Evolutionary conservation across 2,329 filamentous ascomycete species (phyloP).

Genomic region (Teratosphaeriaceae sp.): DNA sequence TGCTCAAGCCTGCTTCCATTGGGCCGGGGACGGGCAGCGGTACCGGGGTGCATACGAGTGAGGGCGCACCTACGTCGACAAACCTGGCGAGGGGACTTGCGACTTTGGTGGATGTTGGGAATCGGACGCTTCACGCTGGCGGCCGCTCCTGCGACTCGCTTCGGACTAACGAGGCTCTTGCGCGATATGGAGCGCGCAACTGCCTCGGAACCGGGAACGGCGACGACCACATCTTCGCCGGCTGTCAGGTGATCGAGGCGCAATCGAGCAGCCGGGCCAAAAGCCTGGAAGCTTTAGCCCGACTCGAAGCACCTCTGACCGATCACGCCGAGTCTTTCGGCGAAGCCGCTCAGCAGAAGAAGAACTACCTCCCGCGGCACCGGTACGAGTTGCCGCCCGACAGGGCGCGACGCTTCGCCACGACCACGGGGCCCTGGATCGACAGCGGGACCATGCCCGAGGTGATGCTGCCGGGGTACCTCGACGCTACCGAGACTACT

Average conservation of each 20-base stretch:
- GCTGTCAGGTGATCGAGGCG: not conserved
- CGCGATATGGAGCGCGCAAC: too few relatives aligned
- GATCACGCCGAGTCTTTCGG: not conserved
- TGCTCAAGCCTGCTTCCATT: slow-evolving; percentile 5
- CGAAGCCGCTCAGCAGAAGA: slow-evolving; percentile 5
- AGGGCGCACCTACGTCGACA: not conserved
- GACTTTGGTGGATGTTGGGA: not conserved
- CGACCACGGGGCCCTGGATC: slow-evolving; percentile 23
- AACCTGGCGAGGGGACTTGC: not conserved
- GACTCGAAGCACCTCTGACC: not conserved
- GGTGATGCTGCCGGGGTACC: slow-evolving; percentile 11
- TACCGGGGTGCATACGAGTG: too few relatives aligned
- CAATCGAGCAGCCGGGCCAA: not conserved
- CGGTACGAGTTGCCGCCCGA: slow-evolving; percentile 22
- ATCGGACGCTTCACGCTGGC: not conserved
- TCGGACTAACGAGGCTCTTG: too few relatives aligned
- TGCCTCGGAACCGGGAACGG: too few relatives aligned
- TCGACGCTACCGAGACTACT: slow-evolving; percentile 8
- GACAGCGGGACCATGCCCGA: slow-evolving; percentile 25
- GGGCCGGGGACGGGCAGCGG: too few relatives aligned
- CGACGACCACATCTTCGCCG: not conserved
- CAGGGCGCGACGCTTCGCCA: slow-evolving; percentile 22
- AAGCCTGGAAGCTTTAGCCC: not conserved
- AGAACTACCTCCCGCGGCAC: slow-evolving; percentile 19
- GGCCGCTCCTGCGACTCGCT: too few relatives aligned